Base-by-base conservation (phyloP, 2,329 filamentous ascomycete genomes). In the Fusarium nematophilum region DNA sequence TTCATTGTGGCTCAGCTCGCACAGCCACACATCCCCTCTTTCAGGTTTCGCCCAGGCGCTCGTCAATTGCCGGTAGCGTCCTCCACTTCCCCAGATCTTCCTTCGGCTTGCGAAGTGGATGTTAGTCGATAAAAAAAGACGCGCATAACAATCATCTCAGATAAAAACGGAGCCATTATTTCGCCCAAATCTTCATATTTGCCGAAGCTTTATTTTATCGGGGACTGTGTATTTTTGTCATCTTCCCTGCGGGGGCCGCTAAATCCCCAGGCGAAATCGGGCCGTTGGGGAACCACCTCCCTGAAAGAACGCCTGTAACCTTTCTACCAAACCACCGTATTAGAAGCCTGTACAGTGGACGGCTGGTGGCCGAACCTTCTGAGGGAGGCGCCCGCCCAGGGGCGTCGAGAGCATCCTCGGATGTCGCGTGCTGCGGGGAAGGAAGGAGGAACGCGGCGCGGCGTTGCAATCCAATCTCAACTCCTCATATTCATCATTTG, bases 51-150 rank as follows among this genome's bases (percentile, higher is more conserved):
- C 38, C 51, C 51, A 42, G n/a, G 21, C 5, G 36, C 17, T 25
- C 11, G 5, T 21, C 51, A 40, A 38, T 42, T 52, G 39, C 48
- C 48, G 39, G 13, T 52, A 45, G 48, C 39, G 48, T 31, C 48
- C 44, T 53, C 49, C 40, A 27, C 44, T 62, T 62, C 62, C 62
- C 58, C 58, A 18, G 54, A 58, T 52, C 23, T 40, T 52, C 40
- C 34, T 40, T 29, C 29, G 31, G n/a, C 9, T 7, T 21, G 53
- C 49, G 6, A 21, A 21, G 21, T 21, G 21, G 21, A 21, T 6
- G 6, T 21, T 4, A 6, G 21, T 4, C 21, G 21, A 21, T 21
- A 21, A 21, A 21, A 21, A 21, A 21, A 6, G 6, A 21, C 21
- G 21, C 21, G 6, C 21, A 21, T 6, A 21, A 21, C 21, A 21